These are phyloP conservation scores for Veloboletus limbatus DNA, from an alignment of 1,284 basidiomycete species.

Conservation along the genomic window DNA sequence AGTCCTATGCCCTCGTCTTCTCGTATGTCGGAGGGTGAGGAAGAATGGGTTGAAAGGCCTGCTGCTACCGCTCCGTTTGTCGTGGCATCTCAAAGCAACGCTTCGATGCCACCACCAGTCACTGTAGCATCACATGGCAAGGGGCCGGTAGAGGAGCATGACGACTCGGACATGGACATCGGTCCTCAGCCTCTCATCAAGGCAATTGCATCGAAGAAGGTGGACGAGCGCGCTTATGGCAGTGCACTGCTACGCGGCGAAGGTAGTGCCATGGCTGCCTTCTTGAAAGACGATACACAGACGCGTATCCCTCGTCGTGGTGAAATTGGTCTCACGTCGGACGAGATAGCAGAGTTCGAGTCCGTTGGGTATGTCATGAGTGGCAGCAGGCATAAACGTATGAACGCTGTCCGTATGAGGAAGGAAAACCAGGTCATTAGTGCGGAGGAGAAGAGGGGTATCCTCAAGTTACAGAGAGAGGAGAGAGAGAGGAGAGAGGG, in stretches of 20 bases:
- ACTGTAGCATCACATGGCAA: conserved; percentile 20
- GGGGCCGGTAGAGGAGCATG: conserved; percentile 36
- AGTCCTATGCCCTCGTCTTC: conserved; percentile 31
- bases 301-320: conserved; percentile 95
- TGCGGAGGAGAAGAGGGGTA: conserved; percentile 94
- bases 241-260: conserved; percentile 89
- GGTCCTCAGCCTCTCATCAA: conserved; percentile 58
- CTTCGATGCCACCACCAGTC: conserved; percentile 21
- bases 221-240: conserved; percentile 81
- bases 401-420: conserved; percentile 97
- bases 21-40: conserved; percentile 45
- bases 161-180: conserved; percentile 49
- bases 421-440: conserved; percentile 99
- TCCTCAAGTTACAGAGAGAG: conserved; percentile 90
- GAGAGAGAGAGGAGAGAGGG: conserved; percentile 88
- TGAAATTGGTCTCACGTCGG: conserved; percentile 90
- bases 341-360: conserved; percentile 87
- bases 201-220: conserved; percentile 43
- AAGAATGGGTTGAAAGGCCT: conserved; percentile 73
- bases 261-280: conserved; percentile 96
- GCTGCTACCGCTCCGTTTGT: conserved; percentile 36
- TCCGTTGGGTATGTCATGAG: conserved; percentile 97
- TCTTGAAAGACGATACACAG: conserved; percentile 83
- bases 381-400: conserved; percentile 86
- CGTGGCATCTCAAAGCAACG: conserved; percentile 14